Evolutionary conservation across 2,329 filamentous ascomycete species (phyloP).

Genomic region (Colletotrichum tamarilloi): DNA sequence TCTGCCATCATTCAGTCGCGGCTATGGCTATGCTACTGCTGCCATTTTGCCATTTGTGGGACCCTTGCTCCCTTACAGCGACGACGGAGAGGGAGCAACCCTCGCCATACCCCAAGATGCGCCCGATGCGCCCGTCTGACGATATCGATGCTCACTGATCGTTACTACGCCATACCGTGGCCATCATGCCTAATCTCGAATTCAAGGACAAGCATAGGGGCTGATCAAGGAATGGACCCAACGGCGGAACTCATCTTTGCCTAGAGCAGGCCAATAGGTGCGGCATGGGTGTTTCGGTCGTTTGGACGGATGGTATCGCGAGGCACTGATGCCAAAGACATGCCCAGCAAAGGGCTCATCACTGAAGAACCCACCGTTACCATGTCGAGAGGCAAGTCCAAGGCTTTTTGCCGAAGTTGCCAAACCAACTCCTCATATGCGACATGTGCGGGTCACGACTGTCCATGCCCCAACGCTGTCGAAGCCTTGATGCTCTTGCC

Average conservation of each 20-base stretch:
- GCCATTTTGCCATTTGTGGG: background rate
- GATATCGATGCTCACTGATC: conserved; percentile 11
- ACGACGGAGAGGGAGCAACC: background rate
- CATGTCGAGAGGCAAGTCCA: background rate
- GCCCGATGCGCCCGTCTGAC: background rate
- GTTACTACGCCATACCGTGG: background rate
- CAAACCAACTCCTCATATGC: background rate
- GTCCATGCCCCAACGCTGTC: background rate
- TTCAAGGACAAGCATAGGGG: background rate
- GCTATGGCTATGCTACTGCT: background rate
- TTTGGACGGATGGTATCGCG: background rate
- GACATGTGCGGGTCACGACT: background rate
- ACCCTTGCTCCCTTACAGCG: background rate
- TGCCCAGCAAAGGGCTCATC: background rate
- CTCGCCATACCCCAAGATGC: background rate
- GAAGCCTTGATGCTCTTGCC: background rate
- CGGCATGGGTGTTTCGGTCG: background rate
- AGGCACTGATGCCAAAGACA: background rate
- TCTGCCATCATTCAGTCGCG: background rate
- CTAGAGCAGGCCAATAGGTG: background rate
- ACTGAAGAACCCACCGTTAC: background rate
- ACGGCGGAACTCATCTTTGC: background rate
- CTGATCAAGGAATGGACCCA: background rate
- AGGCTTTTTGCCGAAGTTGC: background rate
- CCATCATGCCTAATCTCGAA: background rate